Base-by-base conservation (phyloP, 352 stramenopile genomes). In the Phytophthora cactorum region DNA sequence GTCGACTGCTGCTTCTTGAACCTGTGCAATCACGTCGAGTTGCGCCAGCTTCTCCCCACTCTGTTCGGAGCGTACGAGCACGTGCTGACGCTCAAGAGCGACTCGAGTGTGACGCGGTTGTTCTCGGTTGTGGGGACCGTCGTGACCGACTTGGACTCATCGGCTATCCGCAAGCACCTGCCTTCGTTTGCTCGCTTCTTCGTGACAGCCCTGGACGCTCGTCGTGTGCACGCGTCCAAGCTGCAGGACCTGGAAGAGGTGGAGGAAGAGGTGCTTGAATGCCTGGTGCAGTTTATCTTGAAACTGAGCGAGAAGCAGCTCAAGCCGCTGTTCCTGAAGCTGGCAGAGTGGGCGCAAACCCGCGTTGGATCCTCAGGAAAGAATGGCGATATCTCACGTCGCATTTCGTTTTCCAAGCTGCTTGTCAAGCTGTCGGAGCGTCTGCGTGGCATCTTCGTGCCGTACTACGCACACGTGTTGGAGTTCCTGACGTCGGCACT, bases 261-360 rank as follows among this genome's bases (percentile, higher is more conserved):
- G 2, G 88, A 96, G 44, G 86, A 95, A 52, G 84, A 92, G 32
- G 67, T 93, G 12, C 74, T 96, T 1, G 81, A 92, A 2, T 85
- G 84, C 25, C 68, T 96, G 11, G 77, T 95, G 22, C 77, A 91
- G 52, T 93, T 97, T 50, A 79, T 97, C 7, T 59, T 97, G 27
- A 92, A 95, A 52, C 61, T 97, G 28, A 96, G 85, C 63, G 90
- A 97, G 58, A 96, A 96, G 71, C 89, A 96, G 72, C 77, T 96
- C 43, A 95, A 96, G 71, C 90, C 90, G 53, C 68, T 97, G 28
- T 96, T 97, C 64, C 62, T 97, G 29, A 96, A 96, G 66, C 67
- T 96, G 47, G 68, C 68, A 15, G 84, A 94, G 71, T 97, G 89
- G 88, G 74, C 81, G 0, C 82, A 93, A 54, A 70, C 76, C 27